Percentiles rank a stretch among this genome's conserved stretches.
phyloP scores from a whole-genome alignment of 2,329 filamentous ascomycete species.

The Rasamsonia emersonii region DNA sequence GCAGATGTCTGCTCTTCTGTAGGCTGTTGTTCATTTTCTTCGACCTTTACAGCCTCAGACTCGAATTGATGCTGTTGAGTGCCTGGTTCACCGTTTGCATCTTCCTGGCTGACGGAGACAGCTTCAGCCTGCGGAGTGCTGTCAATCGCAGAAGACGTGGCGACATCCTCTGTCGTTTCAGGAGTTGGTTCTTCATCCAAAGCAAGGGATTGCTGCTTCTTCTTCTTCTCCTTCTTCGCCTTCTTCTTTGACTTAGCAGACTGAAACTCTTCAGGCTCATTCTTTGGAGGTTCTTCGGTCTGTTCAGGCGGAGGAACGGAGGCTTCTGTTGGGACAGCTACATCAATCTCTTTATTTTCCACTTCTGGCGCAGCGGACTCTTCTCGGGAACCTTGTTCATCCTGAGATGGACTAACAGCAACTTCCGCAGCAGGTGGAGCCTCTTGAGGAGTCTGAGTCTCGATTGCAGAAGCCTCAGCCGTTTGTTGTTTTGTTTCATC shows the following conservation, averaged over 20 bases:
- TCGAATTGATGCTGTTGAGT: no score
- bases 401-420: no score
- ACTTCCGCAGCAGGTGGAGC: not conserved
- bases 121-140: not conserved
- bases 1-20: not conserved
- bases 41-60: no score
- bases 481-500: not conserved
- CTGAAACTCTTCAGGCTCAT: slow-evolving; percentile 9
- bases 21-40: no score
- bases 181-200: slow-evolving; percentile 15
- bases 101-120: not conserved
- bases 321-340: no score
- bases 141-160: no score
- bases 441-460: no score
- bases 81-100: no score
- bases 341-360: no score
- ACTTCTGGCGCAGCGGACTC: not conserved
- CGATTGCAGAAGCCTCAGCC: slow-evolving; percentile 1
- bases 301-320: slow-evolving; percentile 1
- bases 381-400: no score
- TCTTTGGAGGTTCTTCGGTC: not conserved
- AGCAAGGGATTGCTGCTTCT: slow-evolving; percentile 16
- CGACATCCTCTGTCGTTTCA: not conserved
- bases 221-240: slow-evolving; percentile 36
- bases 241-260: slow-evolving; percentile 25